Conservation (phyloP, 1,284 basidiomycete species). For the Athelia psychrophila region DNA sequence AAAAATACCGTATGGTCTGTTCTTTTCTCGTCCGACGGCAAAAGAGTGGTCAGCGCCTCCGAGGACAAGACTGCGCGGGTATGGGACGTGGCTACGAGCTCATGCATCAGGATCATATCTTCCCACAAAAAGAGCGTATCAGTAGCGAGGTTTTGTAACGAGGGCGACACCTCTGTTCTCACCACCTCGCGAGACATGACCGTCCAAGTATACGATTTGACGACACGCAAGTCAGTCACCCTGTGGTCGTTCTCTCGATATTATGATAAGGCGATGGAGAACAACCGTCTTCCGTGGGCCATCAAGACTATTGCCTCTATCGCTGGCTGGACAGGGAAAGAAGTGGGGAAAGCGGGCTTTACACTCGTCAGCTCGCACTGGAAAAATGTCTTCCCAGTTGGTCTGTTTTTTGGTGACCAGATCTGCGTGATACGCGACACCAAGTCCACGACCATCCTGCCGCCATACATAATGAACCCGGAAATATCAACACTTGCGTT, state of each 20-base stretch:
- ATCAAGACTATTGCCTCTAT: constrained; percentile 8
- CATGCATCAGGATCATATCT: constrained; percentile 12
- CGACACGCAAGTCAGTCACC: constrained; percentile 9
- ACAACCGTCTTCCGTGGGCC: constrained; percentile 15
- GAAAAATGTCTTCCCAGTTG: neutral
- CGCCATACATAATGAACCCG: neutral
- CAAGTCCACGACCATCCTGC: neutral
- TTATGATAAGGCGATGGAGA: constrained; percentile 8
- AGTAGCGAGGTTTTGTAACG: neutral
- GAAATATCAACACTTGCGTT: neutral
- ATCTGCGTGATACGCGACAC: neutral
- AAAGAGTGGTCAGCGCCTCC: constrained; percentile 17
- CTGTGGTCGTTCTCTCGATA: constrained; percentile 9
- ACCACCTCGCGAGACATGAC: constrained; percentile 17
- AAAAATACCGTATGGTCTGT: constrained; percentile 8
- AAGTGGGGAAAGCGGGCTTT: neutral
- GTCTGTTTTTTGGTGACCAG: neutral
- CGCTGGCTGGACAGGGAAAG: constrained; percentile 17
- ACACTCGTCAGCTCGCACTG: neutral
- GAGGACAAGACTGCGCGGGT: constrained; percentile 17
- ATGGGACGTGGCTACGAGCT: constrained; percentile 19
- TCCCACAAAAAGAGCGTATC: constrained; percentile 14
- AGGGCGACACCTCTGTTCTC: constrained; percentile 1
- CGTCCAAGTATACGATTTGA: constrained; percentile 13
- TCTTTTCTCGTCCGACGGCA: constrained; percentile 16